Percentiles rank a stretch among this genome's conserved stretches.
phyloP scores from a whole-genome alignment of 2,329 filamentous ascomycete species.

The Phoma sp. region DNA sequence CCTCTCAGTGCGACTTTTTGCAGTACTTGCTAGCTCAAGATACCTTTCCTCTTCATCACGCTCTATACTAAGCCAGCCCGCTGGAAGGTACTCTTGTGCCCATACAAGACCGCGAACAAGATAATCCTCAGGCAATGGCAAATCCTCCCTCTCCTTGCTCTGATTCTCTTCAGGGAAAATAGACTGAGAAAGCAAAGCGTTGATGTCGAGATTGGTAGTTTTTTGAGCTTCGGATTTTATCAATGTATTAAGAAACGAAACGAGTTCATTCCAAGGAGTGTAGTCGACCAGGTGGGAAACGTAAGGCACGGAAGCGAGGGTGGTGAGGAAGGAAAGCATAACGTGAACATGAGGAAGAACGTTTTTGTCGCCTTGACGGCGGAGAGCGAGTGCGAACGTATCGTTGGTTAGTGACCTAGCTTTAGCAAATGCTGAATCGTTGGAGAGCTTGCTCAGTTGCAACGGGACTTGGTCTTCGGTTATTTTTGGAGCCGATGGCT shows the following conservation, averaged over 20 bases:
- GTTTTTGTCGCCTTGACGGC: conserved; percentile 63
- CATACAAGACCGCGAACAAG: conserved; percentile 69
- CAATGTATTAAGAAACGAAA: conserved; percentile 61
- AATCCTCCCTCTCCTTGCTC: conserved; percentile 48
- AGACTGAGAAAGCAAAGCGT: conserved; percentile 34
- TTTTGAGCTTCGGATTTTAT: conserved; percentile 44
- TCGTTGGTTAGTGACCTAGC: conserved; percentile 53
- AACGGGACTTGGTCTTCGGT: conserved; percentile 26
- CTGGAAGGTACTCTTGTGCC: conserved; percentile 64
- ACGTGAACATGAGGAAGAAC: conserved; percentile 69
- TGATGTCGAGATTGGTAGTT: conserved; percentile 34
- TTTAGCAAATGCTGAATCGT: conserved; percentile 32
- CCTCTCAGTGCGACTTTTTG: conserved; percentile 62
- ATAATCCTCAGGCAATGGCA: conserved; percentile 73
- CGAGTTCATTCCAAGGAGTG: conserved; percentile 63
- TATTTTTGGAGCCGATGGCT: conserved; percentile 12
- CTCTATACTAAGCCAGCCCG: conserved; percentile 65
- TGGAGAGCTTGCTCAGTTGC: conserved; percentile 20
- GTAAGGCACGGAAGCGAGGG: conserved; percentile 47
- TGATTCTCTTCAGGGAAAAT: conserved; percentile 56
- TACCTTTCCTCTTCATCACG: conserved; percentile 71
- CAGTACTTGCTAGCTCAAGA: conserved; percentile 67
- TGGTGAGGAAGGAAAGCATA: conserved; percentile 65
- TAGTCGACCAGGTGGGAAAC: conserved; percentile 38
- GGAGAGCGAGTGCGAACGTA: conserved; percentile 58